phyloP scores from a whole-genome alignment of 768 basidiomycete species.

The Hysterangium stoloniferum region DNA sequence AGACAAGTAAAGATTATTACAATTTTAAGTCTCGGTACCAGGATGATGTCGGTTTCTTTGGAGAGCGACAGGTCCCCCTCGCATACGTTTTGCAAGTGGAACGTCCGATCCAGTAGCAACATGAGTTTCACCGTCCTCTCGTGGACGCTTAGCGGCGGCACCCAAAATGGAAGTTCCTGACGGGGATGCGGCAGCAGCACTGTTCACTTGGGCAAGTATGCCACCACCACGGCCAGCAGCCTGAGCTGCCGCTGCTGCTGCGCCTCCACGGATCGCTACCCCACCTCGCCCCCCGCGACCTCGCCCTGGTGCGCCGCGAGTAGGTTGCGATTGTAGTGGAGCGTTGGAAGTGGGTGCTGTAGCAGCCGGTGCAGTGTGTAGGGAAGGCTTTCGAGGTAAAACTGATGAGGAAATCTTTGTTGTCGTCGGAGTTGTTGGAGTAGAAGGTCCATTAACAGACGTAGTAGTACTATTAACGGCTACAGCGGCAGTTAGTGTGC shows the following conservation, averaged over 20 bases:
- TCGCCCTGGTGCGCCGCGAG: conserved; percentile 24
- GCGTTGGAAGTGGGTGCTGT: conserved; percentile 17
- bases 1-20: background rate
- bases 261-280: conserved; percentile 28
- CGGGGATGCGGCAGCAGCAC: conserved; percentile 26
- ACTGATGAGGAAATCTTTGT: conserved; percentile 14
- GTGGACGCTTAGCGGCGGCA: conserved; percentile 48
- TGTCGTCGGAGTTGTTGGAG: conserved; percentile 16
- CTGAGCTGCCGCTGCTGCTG: conserved; percentile 21
- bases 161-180: conserved; percentile 53
- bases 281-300: conserved; percentile 20
- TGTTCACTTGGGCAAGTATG: conserved; percentile 11
- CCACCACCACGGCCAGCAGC: conserved; percentile 13
- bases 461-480: conserved; percentile 2
- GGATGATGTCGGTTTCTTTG: conserved; percentile 12
- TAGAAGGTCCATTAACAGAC: conserved; percentile 10
- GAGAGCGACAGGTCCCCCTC: conserved; percentile 5
- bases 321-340: conserved; percentile 26
- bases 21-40: background rate
- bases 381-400: conserved; percentile 20
- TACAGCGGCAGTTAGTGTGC: background rate
- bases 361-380: conserved; percentile 16
- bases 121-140: conserved; percentile 41
- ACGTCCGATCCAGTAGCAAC: conserved; percentile 33
- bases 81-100: conserved; percentile 55